A percentile compares a stretch with the other conserved stretches of the same genome.
These are phyloP conservation scores for Neocucurbitaria cava DNA, from an alignment of 2,329 filamentous ascomycete genomes.

Conservation along the genomic window DNA sequence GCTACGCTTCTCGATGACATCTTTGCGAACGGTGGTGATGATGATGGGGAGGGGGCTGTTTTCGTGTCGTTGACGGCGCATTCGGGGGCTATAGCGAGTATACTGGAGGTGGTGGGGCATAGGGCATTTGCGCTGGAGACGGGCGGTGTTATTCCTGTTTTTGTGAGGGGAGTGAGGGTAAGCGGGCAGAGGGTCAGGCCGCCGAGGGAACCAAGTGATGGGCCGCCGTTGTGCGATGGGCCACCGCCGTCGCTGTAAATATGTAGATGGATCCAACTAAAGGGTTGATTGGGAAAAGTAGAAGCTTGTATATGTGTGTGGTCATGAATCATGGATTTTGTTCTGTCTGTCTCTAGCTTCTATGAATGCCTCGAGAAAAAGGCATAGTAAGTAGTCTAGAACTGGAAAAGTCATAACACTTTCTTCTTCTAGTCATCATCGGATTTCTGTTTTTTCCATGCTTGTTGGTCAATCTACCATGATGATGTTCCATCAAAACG, in stretches of 20 bases:
- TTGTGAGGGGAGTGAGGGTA: constrained; percentile 65
- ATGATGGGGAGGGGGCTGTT: constrained; percentile 50
- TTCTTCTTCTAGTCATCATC: not conserved
- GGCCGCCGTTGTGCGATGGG: constrained; percentile 35
- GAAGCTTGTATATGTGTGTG: too few relatives aligned
- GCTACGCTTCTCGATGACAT: constrained; percentile 58
- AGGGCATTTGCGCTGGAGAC: constrained; percentile 66
- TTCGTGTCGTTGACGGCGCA: constrained; percentile 65
- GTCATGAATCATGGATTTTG: constrained; percentile 13
- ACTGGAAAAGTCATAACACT: not conserved
- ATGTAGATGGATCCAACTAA: not conserved
- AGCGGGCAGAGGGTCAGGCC: constrained; percentile 36
- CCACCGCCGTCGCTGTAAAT: constrained; percentile 15
- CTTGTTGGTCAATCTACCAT: constrained; percentile 13
- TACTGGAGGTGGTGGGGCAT: constrained; percentile 65
- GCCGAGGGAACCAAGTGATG: constrained; percentile 41
- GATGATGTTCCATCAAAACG: constrained; percentile 34
- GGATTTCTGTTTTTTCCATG: constrained; percentile 6
- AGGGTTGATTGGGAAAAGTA: too few relatives aligned
- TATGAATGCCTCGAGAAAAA: not conserved
- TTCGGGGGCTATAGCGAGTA: constrained; percentile 63
- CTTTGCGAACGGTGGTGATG: too few relatives aligned
- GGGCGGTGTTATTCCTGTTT: constrained; percentile 71
- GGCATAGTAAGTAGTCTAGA: constrained; percentile 2
- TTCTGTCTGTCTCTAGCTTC: constrained; percentile 11